Evolutionary conservation across 192 early-diverging fungal genomes (phyloP), one percentile per base, ranked within the genome.

Genomic region (Funneliformis mosseae): DNA sequence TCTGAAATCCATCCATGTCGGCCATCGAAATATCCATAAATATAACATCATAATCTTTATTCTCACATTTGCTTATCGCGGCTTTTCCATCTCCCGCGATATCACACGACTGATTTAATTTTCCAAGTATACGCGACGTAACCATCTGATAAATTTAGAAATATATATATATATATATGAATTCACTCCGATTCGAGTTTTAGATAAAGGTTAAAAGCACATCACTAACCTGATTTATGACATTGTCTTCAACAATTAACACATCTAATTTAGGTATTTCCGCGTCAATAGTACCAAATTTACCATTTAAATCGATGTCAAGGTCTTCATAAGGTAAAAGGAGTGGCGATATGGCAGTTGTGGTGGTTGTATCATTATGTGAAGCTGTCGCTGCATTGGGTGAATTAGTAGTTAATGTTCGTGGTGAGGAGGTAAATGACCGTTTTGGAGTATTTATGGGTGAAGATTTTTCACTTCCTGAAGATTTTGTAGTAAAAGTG

Each of bases 181-280:
- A 14, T 4, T 14, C 18, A 50, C 18, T 5, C 48, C 2, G 16
- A 50, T 50, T 50, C 12, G 4, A 50, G 12, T 10, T 5, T 10
- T 45, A 5, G 9, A 45, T 45, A 9, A 6, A 9, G 43, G 5
- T 9, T 45, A 10, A 45, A 10, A 45, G 9, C 25, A 7, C 16
- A 11, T 67, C 10, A 38, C 64, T 70, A 14, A 42, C 68, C 68
- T 70, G 85, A 72, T 85, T 85, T 46, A 88, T 81, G 12, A 81
- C 83, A 78, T 88, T 88, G 42, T 85, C 86, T 41, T 88, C 88
- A 0, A 88, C 83, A 21, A 88, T 55, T 0, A 88, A 39, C 42
- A 83, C 82, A 16, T 80, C 78, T 21, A 85, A 59, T 3, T 76
- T 77, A 43, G 81, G 69, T 8, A 85, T 66, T 41, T 83, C 80